phyloP scores from a whole-genome alignment of 192 early-diverging fungal genomes.

The Linnemannia zychae region DNA sequence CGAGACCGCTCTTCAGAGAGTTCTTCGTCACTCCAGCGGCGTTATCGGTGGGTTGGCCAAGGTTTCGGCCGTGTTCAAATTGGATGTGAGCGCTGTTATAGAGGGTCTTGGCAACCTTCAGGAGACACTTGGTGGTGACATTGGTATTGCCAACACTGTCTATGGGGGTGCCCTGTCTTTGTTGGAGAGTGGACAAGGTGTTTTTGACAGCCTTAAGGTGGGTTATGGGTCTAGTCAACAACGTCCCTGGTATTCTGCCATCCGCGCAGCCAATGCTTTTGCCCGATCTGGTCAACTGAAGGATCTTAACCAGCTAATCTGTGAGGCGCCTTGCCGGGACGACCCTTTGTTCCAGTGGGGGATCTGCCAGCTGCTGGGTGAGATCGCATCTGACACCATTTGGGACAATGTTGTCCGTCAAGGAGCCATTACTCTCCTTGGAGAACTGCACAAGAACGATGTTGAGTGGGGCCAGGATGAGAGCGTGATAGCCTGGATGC shows the following conservation, averaged over 20 bases:
- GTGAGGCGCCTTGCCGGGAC: neutral
- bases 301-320: neutral
- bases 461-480: neutral
- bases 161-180: neutral
- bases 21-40: neutral
- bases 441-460: neutral
- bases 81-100: neutral
- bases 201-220: neutral
- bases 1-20: neutral
- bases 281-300: too few species aligned
- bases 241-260: too few species aligned
- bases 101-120: neutral
- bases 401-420: neutral
- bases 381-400: neutral
- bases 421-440: neutral
- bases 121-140: neutral
- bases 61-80: neutral
- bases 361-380: neutral
- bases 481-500: neutral
- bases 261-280: too few species aligned
- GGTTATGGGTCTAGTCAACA: neutral
- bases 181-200: neutral
- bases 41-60: neutral
- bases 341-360: neutral
- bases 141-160: too few species aligned